Percentiles rank a stretch among this genome's conserved stretches.
phyloP scores from a whole-genome alignment of 129 eudicot species.

The Oenanthe sinensis region DNA sequence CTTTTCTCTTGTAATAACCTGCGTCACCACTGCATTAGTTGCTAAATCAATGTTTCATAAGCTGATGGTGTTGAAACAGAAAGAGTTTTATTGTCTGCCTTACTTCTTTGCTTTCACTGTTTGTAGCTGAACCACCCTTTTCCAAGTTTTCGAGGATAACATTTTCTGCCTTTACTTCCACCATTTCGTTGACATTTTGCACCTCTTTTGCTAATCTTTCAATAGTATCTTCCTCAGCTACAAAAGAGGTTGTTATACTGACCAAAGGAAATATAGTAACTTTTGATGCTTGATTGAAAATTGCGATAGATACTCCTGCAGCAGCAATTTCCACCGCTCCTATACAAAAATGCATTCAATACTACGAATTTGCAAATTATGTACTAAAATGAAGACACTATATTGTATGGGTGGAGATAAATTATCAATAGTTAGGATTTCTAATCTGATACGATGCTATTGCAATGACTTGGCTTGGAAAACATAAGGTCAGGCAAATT shows the following conservation, averaged over 20 bases:
- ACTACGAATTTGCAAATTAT: background rate
- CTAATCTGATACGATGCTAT: background rate
- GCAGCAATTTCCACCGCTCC: conserved; percentile 88
- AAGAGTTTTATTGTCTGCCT: background rate
- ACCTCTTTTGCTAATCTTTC: conserved; percentile 27
- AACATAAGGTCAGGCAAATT: background rate
- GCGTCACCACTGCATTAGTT: background rate
- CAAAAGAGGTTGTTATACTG: conserved; percentile 87
- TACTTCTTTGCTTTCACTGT: conserved; percentile 9
- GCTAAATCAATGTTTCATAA: conserved; percentile 31
- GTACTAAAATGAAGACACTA: background rate
- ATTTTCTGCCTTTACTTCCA: conserved; percentile 22
- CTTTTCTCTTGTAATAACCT: background rate
- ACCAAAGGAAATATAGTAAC: conserved; percentile 89
- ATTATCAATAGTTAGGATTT: background rate
- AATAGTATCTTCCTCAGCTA: conserved; percentile 83
- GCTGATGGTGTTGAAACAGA: conserved; percentile 12
- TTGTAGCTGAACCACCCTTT: conserved; percentile 10
- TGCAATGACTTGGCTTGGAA: background rate
- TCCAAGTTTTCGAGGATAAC: conserved; percentile 29
- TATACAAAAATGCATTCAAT: conserved; percentile 9
- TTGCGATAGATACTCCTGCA: conserved; percentile 79
- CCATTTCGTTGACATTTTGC: conserved; percentile 17
- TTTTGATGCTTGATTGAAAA: conserved; percentile 88
- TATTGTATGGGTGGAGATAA: background rate